Evolutionary conservation across 805 yeast genomes (phyloP), one percentile per base, ranked within the genome.

Genomic region (Nakazawaea ishiwadae): DNA sequence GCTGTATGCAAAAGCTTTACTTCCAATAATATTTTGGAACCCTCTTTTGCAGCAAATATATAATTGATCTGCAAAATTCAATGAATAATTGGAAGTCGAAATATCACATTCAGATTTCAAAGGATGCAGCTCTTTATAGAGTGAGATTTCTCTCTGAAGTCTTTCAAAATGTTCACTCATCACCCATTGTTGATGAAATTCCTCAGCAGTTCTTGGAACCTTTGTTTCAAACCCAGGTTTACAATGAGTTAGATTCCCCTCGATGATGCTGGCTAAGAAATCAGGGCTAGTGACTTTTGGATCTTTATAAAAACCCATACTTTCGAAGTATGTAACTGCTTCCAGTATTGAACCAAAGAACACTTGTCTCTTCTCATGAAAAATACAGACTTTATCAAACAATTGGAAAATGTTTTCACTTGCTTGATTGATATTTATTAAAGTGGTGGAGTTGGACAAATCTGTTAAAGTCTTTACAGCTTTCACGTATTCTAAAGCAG

Each of bases 401-500:
- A 72, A 53, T 36, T 74, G 75, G 50, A 73, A 76, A 23, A 75
- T 74, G 45, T 69, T 71, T 54, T 74, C 76, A n/a, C 76, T 66
- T 48, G 78, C 71, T 54, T 75, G 81, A 51, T 76, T 75, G 33
- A 81, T 77, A 28, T 86, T 81, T 44, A 81, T 73, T 41, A 79
- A 57, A 5, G 83, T 76, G 5, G 83, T 68, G n/a, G 69, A 65
- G 11, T 69, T 66, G 33, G 66, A 52, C 26, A 78, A 59, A 45
- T 51, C 61, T 16, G 80, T 76, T 18, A 71, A 62, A 3, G 77
- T 66, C 53, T 72, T 74, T 48, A 76, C 62, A 27, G 81, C 79
- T 52, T 69, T 62, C 41, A 74, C 69, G 45, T 75, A 76, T 51
- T 76, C 80, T 48, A 73, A 60, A 10, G 82, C 81, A 29, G 81